Evolutionary conservation across 495 filamentous ascomycete genomes (phyloP), one percentile per base, ranked within the genome.

Genomic region (Mycothermus thermophilus): DNA sequence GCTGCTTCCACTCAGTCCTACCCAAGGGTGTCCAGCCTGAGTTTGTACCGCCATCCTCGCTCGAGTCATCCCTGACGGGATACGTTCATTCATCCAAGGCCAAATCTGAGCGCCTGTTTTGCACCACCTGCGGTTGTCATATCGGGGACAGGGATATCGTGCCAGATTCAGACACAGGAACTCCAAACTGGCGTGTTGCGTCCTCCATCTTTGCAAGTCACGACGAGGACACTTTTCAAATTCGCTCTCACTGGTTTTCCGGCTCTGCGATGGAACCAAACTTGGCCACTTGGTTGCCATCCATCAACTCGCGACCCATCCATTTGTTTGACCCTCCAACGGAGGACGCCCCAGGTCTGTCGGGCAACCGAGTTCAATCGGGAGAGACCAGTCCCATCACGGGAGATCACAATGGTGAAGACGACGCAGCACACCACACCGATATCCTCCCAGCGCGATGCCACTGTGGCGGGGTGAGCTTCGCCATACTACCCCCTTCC

Each of bases 41-140:
- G 2, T 52, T 55, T 16, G 50, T 58, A 32, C 41, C 47, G 10
- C 59, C 57, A 1, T 56, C 46, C 8, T 54, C 50, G 10, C 42
- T 63, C n/a, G 42, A 63, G 10, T 27, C 38, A 10, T 52, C 51
- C 1, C 45, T 77, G 4, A 60, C 57, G 7, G 43, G 59, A 14
- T 82, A 80, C 50, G 52, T 50, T 29, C 60, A 68, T 41, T 62
- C 67, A 4, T 27, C 27, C 4, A 41, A 29, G 5, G 38, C 63
- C 9, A 48, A 62, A 21, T 35, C 71, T 3, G 66, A 59, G 22
- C 70, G 72, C n/a, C 71, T 72, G 43, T 81, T 80, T 61, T 84
- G 81, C 60, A 51, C 53, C 21, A 73, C 60, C 18, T 86, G 80
- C 46, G 79, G 78, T 34, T 66, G 71, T 25, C 72, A 79, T 43